Conservation (phyloP, 2,329 filamentous ascomycete genomes). For the Talaromyces sp. region DNA sequence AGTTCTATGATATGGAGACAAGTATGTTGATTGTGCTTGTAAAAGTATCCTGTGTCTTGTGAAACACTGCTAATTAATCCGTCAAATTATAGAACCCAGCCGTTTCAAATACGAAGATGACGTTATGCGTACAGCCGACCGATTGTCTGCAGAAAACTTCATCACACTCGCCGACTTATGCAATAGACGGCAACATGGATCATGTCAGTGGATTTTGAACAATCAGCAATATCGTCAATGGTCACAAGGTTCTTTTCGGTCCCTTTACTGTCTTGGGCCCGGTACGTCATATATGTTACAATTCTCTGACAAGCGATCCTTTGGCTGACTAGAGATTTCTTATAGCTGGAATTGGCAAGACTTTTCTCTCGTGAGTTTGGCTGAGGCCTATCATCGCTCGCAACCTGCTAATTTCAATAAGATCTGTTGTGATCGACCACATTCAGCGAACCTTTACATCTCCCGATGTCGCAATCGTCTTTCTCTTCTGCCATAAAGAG, state of each 20-base stretch:
- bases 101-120: slow-evolving; percentile 23
- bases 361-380: slow-evolving; percentile 31
- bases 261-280: slow-evolving; percentile 29
- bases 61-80: no score
- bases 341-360: slow-evolving; percentile 32
- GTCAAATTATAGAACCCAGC: no score
- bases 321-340: background rate
- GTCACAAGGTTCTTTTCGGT: slow-evolving; percentile 27
- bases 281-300: slow-evolving; percentile 20
- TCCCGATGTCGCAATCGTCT: slow-evolving; percentile 29
- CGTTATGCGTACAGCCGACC: slow-evolving; percentile 22
- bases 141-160: slow-evolving; percentile 23
- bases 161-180: slow-evolving; percentile 31
- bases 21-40: slow-evolving; percentile 16
- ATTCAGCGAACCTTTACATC: slow-evolving; percentile 30
- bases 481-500: slow-evolving; percentile 31
- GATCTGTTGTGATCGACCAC: slow-evolving; percentile 28
- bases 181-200: slow-evolving; percentile 26
- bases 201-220: slow-evolving; percentile 30
- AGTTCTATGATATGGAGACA: slow-evolving; percentile 20
- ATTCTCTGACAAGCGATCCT: no score
- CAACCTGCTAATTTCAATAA: slow-evolving; percentile 12
- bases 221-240: slow-evolving; percentile 26
- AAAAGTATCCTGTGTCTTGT: no score
- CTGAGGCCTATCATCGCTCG: background rate